Conservation (phyloP, 768 basidiomycete genomes). For the Tricholoma terreum region DNA sequence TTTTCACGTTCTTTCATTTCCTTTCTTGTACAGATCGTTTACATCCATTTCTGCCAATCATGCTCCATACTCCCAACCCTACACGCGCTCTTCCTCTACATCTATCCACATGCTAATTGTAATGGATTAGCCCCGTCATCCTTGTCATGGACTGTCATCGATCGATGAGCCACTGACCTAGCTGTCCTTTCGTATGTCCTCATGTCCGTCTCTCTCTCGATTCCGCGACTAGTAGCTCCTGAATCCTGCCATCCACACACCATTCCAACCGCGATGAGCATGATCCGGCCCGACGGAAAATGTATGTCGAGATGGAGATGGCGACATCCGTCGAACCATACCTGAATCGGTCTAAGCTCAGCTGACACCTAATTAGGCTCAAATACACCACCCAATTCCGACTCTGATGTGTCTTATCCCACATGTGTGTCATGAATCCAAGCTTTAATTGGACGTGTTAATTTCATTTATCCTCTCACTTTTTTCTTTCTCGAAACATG, state of each 20-base stretch:
- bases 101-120: not conserved
- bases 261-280: not conserved
- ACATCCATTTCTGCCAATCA: not conserved
- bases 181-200: not conserved
- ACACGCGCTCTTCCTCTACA: not conserved
- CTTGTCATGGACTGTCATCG: not conserved
- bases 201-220: not conserved
- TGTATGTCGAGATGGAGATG: not conserved
- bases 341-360: not conserved
- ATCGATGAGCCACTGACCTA: not conserved
- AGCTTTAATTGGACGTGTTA: not conserved
- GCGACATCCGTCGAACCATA: not conserved
- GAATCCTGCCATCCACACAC: not conserved
- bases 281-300: not conserved
- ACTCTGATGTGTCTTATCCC: not conserved
- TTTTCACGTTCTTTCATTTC: not conserved
- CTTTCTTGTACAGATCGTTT: not conserved
- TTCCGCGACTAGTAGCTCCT: not conserved
- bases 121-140: not conserved
- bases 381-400: not conserved
- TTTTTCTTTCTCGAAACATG: not conserved
- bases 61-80: not conserved
- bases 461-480: not conserved
- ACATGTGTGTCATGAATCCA: not conserved
- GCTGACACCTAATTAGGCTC: not conserved